These are phyloP conservation scores for Dentipellis fragilis DNA, from an alignment of 768 basidiomycete genomes.

Conservation along the genomic window DNA sequence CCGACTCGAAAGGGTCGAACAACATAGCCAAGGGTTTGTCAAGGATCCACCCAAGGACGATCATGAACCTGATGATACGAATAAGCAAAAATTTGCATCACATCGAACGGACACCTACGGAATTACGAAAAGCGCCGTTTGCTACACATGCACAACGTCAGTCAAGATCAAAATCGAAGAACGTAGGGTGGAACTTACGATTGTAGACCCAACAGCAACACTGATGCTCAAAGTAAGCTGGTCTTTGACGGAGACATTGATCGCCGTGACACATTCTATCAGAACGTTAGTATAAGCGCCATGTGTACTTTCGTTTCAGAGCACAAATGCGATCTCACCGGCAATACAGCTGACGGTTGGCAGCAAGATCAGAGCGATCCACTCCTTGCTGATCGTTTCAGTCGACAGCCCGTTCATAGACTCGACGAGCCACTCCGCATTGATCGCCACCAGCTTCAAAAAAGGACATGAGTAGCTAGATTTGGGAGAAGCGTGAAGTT, in stretches of 20 bases:
- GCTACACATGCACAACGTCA: conserved; percentile 28
- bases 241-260: conserved; percentile 81
- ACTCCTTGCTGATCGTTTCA: conserved; percentile 66
- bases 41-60: conserved; percentile 73
- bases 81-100: background rate
- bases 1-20: conserved; percentile 82
- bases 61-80: conserved; percentile 42
- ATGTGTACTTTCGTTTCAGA: background rate
- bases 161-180: background rate
- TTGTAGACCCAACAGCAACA: conserved; percentile 73
- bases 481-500: background rate
- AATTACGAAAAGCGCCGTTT: conserved; percentile 65
- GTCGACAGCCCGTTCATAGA: conserved; percentile 72
- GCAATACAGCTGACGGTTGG: conserved; percentile 78
- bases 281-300: conserved; percentile 2
- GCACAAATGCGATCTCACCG: conserved; percentile 30
- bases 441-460: conserved; percentile 42
- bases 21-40: conserved; percentile 71
- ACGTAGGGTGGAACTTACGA: conserved; percentile 32
- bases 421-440: conserved; percentile 68
- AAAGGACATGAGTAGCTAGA: background rate
- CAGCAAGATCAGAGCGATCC: conserved; percentile 81
- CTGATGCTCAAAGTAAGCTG: conserved; percentile 77
- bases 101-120: conserved; percentile 29
- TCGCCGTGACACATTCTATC: conserved; percentile 78